Evolutionary conservation across 1,139 yeast species (phyloP), one percentile per base, ranked within the genome.

Genomic region (Candida smagusa): DNA sequence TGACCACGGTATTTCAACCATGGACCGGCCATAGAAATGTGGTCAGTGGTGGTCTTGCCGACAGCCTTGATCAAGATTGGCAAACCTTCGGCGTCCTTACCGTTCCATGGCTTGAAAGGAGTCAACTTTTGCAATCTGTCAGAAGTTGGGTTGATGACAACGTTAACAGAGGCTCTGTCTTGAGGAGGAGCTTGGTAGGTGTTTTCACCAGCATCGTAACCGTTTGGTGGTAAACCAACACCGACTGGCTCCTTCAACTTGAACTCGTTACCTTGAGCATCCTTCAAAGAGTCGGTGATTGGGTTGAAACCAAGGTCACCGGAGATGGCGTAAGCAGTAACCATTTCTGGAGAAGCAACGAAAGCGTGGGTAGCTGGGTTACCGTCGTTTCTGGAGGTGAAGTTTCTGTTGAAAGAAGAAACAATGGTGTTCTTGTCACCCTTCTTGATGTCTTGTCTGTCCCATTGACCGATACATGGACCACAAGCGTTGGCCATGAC

Each of bases 1-100:
- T 92, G 98, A 76, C 98, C 98, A 80, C 97, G 88, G 95, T 92
- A 92, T 79, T 92, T 92, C 80, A 92, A 87, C 98, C 98, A 92
- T 65, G 97, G 97, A 74, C 98, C 98, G 65, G 98, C 98, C 94
- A 87, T 89, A 61, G 97, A 90, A 62, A 92, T 92, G 77, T 92
- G 97, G 75, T 92, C 98, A 56, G 98, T 92, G 62, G 98, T 92
- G 68, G 97, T 89, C 81, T 92, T 92, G 75, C 97, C 97, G 53
- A 84, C 77, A 54, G 97, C 87, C 79, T 92, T 92, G 72, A 92
- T 88, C 72, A 92, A 84, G 54, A 92, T 89, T 68, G 97, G 97
- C 77, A 90, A 74, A 63, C 78, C 77, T 50, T 71, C 65, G 57
- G 95, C 90, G 62, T 92, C 97, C 77, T 89, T 85, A 66, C 97